Conservation (phyloP, 305 asterid genomes). For the Fraxinus paxiana region DNA sequence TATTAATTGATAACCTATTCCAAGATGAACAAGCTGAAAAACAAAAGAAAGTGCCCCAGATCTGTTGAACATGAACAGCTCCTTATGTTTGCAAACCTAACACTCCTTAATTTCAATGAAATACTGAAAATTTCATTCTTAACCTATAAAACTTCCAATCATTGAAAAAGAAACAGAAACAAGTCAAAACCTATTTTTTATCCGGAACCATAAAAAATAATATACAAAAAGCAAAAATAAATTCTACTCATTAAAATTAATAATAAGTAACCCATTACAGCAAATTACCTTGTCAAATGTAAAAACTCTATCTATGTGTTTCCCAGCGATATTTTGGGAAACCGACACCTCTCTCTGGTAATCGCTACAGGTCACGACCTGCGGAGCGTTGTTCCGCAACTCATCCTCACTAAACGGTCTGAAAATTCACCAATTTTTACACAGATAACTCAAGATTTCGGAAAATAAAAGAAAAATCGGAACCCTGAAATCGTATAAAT, state of each 20-base stretch:
- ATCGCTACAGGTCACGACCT: slow-evolving; percentile 82
- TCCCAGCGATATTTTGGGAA: slow-evolving; percentile 85
- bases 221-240: neutral
- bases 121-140: neutral
- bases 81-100: neutral
- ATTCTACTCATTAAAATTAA: neutral
- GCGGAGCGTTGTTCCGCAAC: slow-evolving; percentile 86
- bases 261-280: neutral
- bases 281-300: slow-evolving; percentile 75
- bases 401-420: slow-evolving; percentile 95
- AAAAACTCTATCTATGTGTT: slow-evolving; percentile 82
- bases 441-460: neutral
- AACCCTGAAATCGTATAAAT: slow-evolving; percentile 20
- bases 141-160: neutral
- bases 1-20: neutral
- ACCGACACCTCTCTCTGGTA: slow-evolving; percentile 78
- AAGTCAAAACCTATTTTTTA: neutral
- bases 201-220: neutral
- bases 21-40: neutral
- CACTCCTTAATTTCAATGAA: neutral
- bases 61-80: neutral
- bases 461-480: neutral
- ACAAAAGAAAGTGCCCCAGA: neutral
- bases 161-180: neutral
- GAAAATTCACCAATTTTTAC: neutral